Base-by-base conservation (phyloP, 345 rosid genomes). In the Acer campestre region DNA sequence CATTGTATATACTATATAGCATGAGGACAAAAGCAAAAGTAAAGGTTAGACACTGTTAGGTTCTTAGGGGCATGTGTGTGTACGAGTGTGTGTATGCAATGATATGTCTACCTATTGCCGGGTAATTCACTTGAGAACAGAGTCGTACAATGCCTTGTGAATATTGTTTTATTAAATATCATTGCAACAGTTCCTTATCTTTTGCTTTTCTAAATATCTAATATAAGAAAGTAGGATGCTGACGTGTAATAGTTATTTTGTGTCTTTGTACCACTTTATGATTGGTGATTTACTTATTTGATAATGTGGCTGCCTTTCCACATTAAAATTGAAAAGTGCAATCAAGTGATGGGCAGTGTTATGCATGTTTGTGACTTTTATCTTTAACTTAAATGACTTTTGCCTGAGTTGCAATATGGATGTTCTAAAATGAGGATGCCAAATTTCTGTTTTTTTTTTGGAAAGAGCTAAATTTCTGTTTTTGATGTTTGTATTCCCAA, bases 161-260 rank as follows among this genome's bases (percentile, higher is more conserved):
- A 53, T 63, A 65, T 72, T 74, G 31, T 53, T 77, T 79, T 70
- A 66, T 23, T 49, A 13, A 61, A 69, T 74, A 11, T 53, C 64
- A 38, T 20, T 70, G 55, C n/a, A 38, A 38, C 25, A 38, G 12
- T 46, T 13, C 51, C 5, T 71, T 27, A 10, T 71, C 38, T 22
- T 22, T 9, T 23, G 40, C 14, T 1, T 61, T 40, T 27, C n/a
- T 18, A 29, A 71, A 66, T 59, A 61, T 72, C 48, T 66, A 46
- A 48, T 48, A 23, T 27, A 27, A 17, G 23, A 61, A 42, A 62
- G 38, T 12, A 3, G 11, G 53, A 61, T 22, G 58, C 49, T 44
- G 58, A 71, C 8, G 56, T 63, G 11, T 17, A 49, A 49, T 71
- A 29, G 38, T 75, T 73, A n/a, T 76, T 67, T 76, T 3, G 16